Conservation (phyloP, 495 filamentous ascomycete species). For the Choiromyces venosus region DNA sequence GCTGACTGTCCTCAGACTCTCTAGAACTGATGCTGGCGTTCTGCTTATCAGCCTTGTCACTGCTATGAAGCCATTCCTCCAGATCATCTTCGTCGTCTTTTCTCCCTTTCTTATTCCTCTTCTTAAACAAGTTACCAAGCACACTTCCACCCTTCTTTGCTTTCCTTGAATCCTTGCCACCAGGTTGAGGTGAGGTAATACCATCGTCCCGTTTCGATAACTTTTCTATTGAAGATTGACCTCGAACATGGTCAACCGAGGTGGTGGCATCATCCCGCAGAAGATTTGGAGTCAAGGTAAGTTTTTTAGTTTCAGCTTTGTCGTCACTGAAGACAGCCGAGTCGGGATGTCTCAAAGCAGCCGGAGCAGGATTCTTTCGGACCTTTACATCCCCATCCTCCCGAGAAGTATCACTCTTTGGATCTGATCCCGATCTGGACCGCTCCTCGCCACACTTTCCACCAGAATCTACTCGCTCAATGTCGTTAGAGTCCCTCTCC, state of each 20-base stretch:
- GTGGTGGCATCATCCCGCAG: slow-evolving; percentile 57
- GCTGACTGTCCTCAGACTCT: slow-evolving; percentile 51
- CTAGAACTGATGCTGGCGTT: slow-evolving; percentile 48
- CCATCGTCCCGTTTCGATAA: slow-evolving; percentile 23
- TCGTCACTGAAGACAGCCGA: slow-evolving; percentile 86
- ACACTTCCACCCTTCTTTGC: slow-evolving; percentile 90
- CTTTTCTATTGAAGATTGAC: slow-evolving; percentile 54
- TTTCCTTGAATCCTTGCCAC: slow-evolving; percentile 68
- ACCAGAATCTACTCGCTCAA: slow-evolving; percentile 34
- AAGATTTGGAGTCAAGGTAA: slow-evolving; percentile 92
- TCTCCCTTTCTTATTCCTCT: slow-evolving; percentile 74
- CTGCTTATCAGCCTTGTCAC: slow-evolving; percentile 52
- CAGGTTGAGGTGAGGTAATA: slow-evolving; percentile 35
- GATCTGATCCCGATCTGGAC: slow-evolving; percentile 15
- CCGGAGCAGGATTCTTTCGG: slow-evolving; percentile 40
- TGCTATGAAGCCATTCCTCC: slow-evolving; percentile 40
- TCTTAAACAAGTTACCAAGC: slow-evolving; percentile 93
- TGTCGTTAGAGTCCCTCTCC: slow-evolving; percentile 43
- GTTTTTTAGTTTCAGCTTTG: slow-evolving; percentile 89
- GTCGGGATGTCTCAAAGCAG: slow-evolving; percentile 41
- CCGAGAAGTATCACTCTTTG: slow-evolving; percentile 30
- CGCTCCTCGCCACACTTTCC: slow-evolving; percentile 40
- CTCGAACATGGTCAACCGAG: slow-evolving; percentile 46
- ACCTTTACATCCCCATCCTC: slow-evolving; percentile 39
- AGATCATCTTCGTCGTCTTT: slow-evolving; percentile 62